Base-by-base conservation (phyloP, 371 early-diverging fungal genomes). In the Mucor velutinosus region DNA sequence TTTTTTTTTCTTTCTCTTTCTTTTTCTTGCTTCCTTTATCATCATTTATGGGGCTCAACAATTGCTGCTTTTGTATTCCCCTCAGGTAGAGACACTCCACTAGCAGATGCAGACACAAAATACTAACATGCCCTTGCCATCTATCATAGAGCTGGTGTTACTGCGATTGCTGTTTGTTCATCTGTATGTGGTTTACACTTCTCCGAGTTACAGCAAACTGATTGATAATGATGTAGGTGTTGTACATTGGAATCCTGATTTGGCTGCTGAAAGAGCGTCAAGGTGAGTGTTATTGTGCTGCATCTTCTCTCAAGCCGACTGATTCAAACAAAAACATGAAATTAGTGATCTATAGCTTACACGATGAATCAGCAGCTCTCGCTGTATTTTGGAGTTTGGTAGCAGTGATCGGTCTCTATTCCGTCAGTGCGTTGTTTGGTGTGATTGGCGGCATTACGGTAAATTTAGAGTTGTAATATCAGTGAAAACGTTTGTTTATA, bases 371-470 rank as follows among this genome's bases (percentile, higher is more conserved):
- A 51, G 61, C 58, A 62, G 56, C 66, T 32, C 29, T 57, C 12
- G 62, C 69, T 19, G 43, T 69, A 23, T 71, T 60, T 53, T 71
- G 74, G 68, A 67, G 65, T n/a, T 30, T 47, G 45, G 64, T 75
- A 30, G 66, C 62, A 8, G 66, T 72, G 0, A n/a, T 67, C 39
- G 64, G 69, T 21, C 62, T 73, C 12, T 70, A 69, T 59, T 37
- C 73, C 27, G 45, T 43, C 2, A 59, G 70, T 33, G 66, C 70
- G 21, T 51, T 70, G 5, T 70, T 73, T 29, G 73, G 73, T 45
- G 59, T 69, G 14, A 33, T 70, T 53, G 73, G 70, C 41, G 63
- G 73, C 21, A 49, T 69, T 11, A 65, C 70, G 41, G 73, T 69
- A 69, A 33, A 33, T 33, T 21, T 39, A 15, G 35, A 14, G 1